Evolutionary conservation across 2,329 filamentous ascomycete genomes (phyloP).

Genomic region (Neonectria punicea): DNA sequence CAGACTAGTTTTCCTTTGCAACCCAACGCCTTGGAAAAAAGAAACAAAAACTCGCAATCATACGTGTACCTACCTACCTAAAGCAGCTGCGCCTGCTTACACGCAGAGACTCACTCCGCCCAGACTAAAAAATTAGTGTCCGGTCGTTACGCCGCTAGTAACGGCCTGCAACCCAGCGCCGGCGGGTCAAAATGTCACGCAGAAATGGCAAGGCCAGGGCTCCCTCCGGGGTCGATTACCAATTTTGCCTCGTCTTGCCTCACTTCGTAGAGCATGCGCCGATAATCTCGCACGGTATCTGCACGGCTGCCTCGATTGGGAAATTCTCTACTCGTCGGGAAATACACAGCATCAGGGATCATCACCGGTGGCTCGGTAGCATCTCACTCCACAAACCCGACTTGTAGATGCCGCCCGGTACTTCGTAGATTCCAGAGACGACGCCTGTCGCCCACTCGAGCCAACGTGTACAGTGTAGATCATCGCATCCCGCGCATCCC

Average conservation of each 20-base stretch:
- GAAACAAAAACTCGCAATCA: slow-evolving; percentile 8
- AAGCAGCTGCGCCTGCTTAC: not conserved
- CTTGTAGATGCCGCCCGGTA: not conserved
- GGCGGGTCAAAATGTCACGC: slow-evolving; percentile 13
- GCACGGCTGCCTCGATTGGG: slow-evolving; percentile 19
- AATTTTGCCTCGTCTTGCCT: not conserved
- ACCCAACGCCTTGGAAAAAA: not conserved
- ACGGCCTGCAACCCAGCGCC: slow-evolving; percentile 18
- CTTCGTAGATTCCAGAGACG: not conserved
- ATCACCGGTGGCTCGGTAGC: not conserved
- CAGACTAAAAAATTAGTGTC: slow-evolving; percentile 10
- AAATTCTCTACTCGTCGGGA: not conserved
- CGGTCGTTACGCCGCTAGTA: slow-evolving; percentile 12
- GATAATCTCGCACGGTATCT: slow-evolving; percentile 14
- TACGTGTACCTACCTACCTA: not conserved
- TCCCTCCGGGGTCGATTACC: not conserved
- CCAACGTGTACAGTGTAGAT: not conserved
- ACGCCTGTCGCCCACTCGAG: not conserved
- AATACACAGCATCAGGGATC: slow-evolving; percentile 5
- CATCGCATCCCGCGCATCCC: not conserved
- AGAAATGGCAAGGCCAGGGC: not conserved
- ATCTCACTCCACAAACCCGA: not conserved
- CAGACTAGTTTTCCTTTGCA: not conserved
- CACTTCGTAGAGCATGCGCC: not conserved
- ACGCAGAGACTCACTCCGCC: not conserved